phyloP scores from a whole-genome alignment of 2,329 filamentous ascomycete species.

The Pseudogymnoascus sp. region DNA sequence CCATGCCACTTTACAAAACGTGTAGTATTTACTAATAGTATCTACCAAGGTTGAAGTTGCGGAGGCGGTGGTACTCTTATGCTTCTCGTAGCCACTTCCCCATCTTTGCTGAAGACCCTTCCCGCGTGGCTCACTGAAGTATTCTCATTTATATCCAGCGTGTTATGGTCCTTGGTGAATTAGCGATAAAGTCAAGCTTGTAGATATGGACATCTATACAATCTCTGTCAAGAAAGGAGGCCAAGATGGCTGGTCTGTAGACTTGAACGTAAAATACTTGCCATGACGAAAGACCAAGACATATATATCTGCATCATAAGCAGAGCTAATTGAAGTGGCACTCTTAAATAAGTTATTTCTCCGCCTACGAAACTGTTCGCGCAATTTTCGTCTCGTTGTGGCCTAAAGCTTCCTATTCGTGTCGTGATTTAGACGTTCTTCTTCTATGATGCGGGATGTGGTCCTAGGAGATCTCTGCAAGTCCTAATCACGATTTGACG shows the following conservation, averaged over 20 bases:
- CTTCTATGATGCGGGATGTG: not conserved
- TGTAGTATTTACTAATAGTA: not conserved
- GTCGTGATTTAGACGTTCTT: not conserved
- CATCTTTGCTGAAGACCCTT: not conserved
- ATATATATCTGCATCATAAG: constrained; percentile 11
- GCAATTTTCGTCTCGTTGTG: not conserved
- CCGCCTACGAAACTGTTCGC: constrained; percentile 13
- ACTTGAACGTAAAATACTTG: constrained; percentile 14
- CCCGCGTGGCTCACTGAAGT: not conserved
- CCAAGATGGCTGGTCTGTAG: constrained; percentile 7
- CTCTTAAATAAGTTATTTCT: constrained; percentile 14
- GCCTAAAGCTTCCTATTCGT: not conserved
- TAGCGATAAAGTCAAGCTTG: not conserved
- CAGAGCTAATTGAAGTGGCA: constrained; percentile 6
- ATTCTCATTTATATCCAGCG: not conserved
- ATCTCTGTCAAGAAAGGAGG: constrained; percentile 10
- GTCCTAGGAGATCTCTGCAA: not conserved
- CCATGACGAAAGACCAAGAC: constrained; percentile 12
- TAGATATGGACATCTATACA: constrained; percentile 8
- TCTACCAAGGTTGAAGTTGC: not conserved
- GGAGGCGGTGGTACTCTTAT: not conserved
- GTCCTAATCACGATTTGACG: not conserved
- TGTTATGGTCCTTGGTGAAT: not conserved
- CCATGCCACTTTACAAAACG: not conserved
- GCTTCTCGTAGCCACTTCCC: not conserved